Percentiles rank a stretch among this genome's conserved stretches.
phyloP scores from a whole-genome alignment of 495 filamentous ascomycete species.

The Rusavskia elegans region DNA sequence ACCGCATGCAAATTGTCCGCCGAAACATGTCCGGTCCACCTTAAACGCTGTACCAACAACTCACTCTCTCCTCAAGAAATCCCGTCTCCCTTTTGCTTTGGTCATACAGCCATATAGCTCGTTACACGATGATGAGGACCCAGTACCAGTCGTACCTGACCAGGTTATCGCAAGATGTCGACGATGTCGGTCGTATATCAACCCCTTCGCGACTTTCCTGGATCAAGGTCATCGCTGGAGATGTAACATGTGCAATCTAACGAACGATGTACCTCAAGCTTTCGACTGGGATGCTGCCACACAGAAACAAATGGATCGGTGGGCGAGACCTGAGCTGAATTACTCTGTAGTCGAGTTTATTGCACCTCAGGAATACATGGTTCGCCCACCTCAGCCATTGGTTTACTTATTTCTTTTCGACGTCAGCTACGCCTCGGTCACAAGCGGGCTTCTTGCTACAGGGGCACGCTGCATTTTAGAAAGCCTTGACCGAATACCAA shows the following conservation, averaged over 20 bases:
- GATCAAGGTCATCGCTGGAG: slow-evolving; percentile 96
- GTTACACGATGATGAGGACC: slow-evolving; percentile 82
- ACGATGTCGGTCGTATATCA: slow-evolving; percentile 92
- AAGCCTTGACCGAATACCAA: slow-evolving; percentile 90
- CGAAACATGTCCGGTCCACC: slow-evolving; percentile 92
- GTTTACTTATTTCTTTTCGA: slow-evolving; percentile 98
- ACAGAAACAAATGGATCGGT: slow-evolving; percentile 79
- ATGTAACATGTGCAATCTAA: slow-evolving; percentile 98
- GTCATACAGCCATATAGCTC: slow-evolving; percentile 91
- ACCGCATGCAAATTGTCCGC: slow-evolving; percentile 76
- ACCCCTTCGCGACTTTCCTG: slow-evolving; percentile 89
- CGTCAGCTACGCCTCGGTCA: slow-evolving; percentile 84
- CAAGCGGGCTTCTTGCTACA: slow-evolving; percentile 85
- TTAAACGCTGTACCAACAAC: slow-evolving; percentile 86
- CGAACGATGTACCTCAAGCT: slow-evolving; percentile 94
- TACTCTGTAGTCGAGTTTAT: slow-evolving; percentile 92
- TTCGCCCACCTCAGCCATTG: slow-evolving; percentile 86
- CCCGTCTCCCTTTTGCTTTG: slow-evolving; percentile 84
- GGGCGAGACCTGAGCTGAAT: slow-evolving; percentile 82
- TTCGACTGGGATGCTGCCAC: slow-evolving; percentile 93
- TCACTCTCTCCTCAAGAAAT: slow-evolving; percentile 85
- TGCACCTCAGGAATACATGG: slow-evolving; percentile 98
- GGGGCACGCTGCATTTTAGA: slow-evolving; percentile 87
- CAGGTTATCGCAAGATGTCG: slow-evolving; percentile 94
- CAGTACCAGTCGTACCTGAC: slow-evolving; percentile 81